Base-by-base conservation (phyloP, 495 filamentous ascomycete species). In the Hypoxylon lienhwacheense region DNA sequence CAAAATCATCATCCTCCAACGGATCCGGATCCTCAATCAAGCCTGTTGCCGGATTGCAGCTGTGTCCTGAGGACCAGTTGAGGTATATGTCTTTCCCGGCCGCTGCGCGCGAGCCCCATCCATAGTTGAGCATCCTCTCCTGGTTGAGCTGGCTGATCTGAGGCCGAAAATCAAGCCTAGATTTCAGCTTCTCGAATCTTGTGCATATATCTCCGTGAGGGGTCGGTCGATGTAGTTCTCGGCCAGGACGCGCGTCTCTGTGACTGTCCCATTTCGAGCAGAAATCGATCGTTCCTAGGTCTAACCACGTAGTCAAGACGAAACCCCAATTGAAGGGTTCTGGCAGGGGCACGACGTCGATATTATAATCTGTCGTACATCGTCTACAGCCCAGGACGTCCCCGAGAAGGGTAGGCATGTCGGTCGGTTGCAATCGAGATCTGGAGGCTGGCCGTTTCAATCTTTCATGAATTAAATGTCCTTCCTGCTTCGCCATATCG, bases 251-350 rank as follows among this genome's bases (percentile, higher is more conserved):
- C 12, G 31, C 22, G 14, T 57, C 59, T 5, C 53, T 22, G 19
- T 62, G 59, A 15, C 59, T 62, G 7, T 62, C 53, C 59, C 59
- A 62, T 12, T 62, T 62, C 0, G 24, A 8, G 21, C 34, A 57
- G 47, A 57, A 62, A 21, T 62, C 53, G 7, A 52, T 14, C 3
- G 8, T 47, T 3, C 59, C 59, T 7, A 62, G 32, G n/a, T 62
- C 59, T 3, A 62, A 14, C 59, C 59, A 62, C 25, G 52, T 42
- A 1, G 53, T 57, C 7, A 62, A 26, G 14, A 62, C 28, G 24
- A 62, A 62, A 4, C 59, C 59, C 59, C 59, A 62, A 26, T 11
- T 4, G 42, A 62, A 62, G 7, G 59, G 59, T 12, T 48, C 52
- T 2, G 59, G 59, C 1, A 62, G 21, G 5, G 36, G 21, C 5